Evolutionary conservation across 208 protist genomes (phyloP), one percentile per base, ranked within the genome.

Genomic region (Naegleria fowleri): DNA sequence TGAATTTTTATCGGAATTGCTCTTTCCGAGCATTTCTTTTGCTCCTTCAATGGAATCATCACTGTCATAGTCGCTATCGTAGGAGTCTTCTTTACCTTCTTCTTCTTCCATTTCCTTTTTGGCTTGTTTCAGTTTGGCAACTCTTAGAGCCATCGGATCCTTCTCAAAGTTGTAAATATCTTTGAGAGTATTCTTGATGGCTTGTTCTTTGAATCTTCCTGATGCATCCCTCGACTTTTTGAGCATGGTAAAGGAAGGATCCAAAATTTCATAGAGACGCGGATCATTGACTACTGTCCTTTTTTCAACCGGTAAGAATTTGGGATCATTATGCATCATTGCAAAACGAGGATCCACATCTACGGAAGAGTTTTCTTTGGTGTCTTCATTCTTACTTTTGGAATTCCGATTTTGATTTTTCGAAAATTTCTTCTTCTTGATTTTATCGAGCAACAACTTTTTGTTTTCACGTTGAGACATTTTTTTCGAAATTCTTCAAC

Each of bases 1-100:
- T 92, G 22, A 92, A 94, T 95, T 95, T 97, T 43, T 94, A 94
- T 43, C 89, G 93, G 39, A 48, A 48, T 96, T 96, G 29, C 96
- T 95, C 15, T 97, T 95, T 76, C 96, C 92, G 43, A 95, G 48
- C 38, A 85, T 88, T 87, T 87, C 79, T 13, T 88, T 51, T 75
- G 83, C 92, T 25, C 51, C 91, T 16, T 94, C 91, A 29, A 90
- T 90, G 0, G 75, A 5, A 9, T 87, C 41, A 19, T 48, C n/a
- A 48, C 38, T 51, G 22, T 33, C 38, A 40, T 41, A 41, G 11
- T 86, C 83, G 41, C 94, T 85, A 52, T 55, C 91, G 33, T 93
- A 36, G n/a, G n/a, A n/a, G 79, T 94, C 90, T 19, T 88, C 52
- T 86, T 93, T 55, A 16, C 11, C 29, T 85, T 76, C 75, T 41